Evolutionary conservation across 768 basidiomycete genomes (phyloP).

Genomic region (Rickenella mellea): DNA sequence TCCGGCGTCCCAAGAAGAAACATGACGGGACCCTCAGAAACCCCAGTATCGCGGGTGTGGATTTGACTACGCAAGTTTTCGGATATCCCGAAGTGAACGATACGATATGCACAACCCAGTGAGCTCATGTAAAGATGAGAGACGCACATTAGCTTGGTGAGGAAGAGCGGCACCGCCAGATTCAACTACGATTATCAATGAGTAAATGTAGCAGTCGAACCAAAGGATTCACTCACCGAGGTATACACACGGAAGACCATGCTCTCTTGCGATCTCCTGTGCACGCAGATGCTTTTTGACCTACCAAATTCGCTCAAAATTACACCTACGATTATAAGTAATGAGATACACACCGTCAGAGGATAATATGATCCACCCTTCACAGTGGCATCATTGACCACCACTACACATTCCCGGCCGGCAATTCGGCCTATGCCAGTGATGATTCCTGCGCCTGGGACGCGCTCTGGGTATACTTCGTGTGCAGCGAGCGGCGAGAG

Average conservation of each 20-base stretch:
- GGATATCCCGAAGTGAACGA: no score
- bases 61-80: no score
- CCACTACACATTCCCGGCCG: constrained; percentile 77
- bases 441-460: constrained; percentile 87
- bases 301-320: constrained; percentile 18
- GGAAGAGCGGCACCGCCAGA: constrained; percentile 91
- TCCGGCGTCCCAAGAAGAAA: no score
- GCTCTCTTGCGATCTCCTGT: constrained; percentile 89
- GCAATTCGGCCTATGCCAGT: constrained; percentile 73
- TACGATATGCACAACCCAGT: no score
- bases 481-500: constrained; percentile 80
- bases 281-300: constrained; percentile 95
- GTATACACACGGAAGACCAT: constrained; percentile 85
- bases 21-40: no score
- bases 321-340: background rate
- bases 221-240: constrained; percentile 47
- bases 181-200: constrained; percentile 49
- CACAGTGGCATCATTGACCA: constrained; percentile 92
- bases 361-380: constrained; percentile 93
- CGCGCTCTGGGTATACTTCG: constrained; percentile 66
- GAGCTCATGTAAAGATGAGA: constrained; percentile 1
- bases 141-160: constrained; percentile 70
- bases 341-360: constrained; percentile 44
- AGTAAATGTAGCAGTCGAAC: constrained; percentile 2
- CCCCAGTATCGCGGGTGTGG: no score